These are phyloP conservation scores for Rhizophora mangle DNA, from an alignment of 345 rosid genomes.

Conservation along the genomic window DNA sequence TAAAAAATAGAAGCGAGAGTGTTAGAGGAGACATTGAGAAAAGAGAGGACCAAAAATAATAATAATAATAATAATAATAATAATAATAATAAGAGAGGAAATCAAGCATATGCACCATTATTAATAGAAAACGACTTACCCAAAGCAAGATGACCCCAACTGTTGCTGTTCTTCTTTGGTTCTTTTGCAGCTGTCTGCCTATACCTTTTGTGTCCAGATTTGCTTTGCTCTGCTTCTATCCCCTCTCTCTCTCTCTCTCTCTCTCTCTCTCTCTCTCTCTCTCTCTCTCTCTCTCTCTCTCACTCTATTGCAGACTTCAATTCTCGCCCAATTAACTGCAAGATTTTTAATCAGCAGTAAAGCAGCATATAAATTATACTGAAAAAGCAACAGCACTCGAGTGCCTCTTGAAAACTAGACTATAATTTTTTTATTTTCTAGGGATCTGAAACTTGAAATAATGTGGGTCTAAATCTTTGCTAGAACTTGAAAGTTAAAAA, in stretches of 20 bases:
- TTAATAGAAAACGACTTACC: conserved; percentile 54
- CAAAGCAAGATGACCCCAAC: conserved; percentile 2
- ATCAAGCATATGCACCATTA: conserved; percentile 30
- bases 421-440: not conserved
- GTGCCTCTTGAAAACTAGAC: not conserved
- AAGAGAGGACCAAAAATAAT: too few relatives aligned
- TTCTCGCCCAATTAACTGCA: conserved; percentile 12
- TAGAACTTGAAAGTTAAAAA: not conserved
- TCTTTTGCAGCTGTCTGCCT: conserved; percentile 32
- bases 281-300: too few relatives aligned
- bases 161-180: not conserved
- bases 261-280: not conserved
- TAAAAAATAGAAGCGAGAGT: too few relatives aligned
- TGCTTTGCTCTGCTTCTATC: not conserved
- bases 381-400: not conserved
- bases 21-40: too few relatives aligned
- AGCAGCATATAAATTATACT: not conserved
- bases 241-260: not conserved
- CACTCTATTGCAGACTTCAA: not conserved
- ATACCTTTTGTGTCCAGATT: conserved; percentile 4
- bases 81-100: not conserved
- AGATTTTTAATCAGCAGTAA: not conserved
- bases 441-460: not conserved
- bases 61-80: not conserved
- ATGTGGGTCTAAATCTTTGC: not conserved